Evolutionary conservation across 2,329 filamentous ascomycete genomes (phyloP).

Genomic region (Diplodia mutila): DNA sequence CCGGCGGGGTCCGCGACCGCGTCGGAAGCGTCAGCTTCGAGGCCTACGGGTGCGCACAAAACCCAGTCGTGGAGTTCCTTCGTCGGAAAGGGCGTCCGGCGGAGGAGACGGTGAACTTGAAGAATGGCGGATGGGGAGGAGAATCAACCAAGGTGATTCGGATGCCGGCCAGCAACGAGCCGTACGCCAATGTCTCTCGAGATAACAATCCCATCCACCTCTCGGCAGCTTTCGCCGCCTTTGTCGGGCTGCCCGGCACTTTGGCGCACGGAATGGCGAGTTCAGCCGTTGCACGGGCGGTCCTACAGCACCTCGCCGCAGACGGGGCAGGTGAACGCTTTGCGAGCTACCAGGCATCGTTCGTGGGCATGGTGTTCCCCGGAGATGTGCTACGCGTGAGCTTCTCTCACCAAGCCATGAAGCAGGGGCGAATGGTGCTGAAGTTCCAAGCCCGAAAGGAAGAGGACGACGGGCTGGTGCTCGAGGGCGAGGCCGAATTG

Average conservation of each 20-base stretch:
- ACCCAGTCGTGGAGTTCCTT: too few relatives aligned
- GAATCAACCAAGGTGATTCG: background rate
- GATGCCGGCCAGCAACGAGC: conserved; percentile 25
- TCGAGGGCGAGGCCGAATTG: conserved; percentile 36
- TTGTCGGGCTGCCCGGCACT: conserved; percentile 43
- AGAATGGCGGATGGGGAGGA: too few relatives aligned
- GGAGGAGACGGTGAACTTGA: too few relatives aligned
- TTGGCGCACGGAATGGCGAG: conserved; percentile 51
- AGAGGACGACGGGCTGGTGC: conserved; percentile 37
- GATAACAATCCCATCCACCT: conserved; percentile 50
- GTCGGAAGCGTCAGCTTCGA: too few relatives aligned
- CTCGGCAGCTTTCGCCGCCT: conserved; percentile 41
- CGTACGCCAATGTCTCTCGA: conserved; percentile 43
- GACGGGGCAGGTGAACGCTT: too few relatives aligned
- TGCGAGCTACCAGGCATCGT: conserved; percentile 31
- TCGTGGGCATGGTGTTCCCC: conserved; percentile 45
- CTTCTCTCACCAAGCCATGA: conserved; percentile 42
- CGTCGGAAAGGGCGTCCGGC: too few relatives aligned
- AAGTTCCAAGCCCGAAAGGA: conserved; percentile 38
- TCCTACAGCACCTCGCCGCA: conserved; percentile 30
- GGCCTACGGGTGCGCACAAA: too few relatives aligned
- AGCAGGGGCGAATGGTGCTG: conserved; percentile 39
- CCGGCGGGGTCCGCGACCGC: too few relatives aligned
- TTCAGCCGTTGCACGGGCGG: conserved; percentile 36
- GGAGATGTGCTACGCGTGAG: conserved; percentile 39